Percentiles rank a stretch among this genome's conserved stretches.
Evolutionary conservation across 2,329 filamentous ascomycete species (phyloP).

Genomic region (Tolypocladium cylindrosporum): DNA sequence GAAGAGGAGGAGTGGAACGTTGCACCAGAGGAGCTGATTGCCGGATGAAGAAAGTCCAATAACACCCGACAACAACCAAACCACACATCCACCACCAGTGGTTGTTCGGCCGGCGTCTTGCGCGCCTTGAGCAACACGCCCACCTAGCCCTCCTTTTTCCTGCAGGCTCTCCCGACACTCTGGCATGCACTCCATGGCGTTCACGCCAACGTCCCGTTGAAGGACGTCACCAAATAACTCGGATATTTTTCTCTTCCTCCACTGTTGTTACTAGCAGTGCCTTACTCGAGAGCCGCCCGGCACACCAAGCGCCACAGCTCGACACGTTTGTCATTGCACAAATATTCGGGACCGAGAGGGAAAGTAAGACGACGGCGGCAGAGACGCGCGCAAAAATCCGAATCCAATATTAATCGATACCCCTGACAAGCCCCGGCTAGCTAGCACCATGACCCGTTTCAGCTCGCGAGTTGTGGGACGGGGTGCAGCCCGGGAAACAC

Average conservation of each 20-base stretch:
- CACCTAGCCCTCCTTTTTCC: neutral
- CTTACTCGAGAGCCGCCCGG: neutral
- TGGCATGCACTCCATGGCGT: neutral
- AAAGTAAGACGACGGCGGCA: neutral
- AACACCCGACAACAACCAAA: neutral
- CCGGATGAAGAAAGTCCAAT: neutral
- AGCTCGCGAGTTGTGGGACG: neutral
- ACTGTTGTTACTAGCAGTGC: neutral
- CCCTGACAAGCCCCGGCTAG: neutral
- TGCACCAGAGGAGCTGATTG: conserved; percentile 21
- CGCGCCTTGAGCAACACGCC: neutral
- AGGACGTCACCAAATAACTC: neutral
- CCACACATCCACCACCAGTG: neutral
- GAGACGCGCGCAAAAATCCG: neutral
- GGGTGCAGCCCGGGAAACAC: neutral
- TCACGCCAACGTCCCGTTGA: neutral
- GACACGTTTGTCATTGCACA: neutral
- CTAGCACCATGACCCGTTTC: neutral
- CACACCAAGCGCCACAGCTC: neutral
- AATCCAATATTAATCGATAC: neutral
- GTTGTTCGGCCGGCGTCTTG: neutral
- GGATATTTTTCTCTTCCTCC: neutral
- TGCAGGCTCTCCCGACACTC: neutral
- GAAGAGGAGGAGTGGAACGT: conserved; percentile 48
- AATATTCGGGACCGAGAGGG: neutral